Conservation (phyloP, 108 stramenopile species). For the Cyclotella kingstonii region DNA sequence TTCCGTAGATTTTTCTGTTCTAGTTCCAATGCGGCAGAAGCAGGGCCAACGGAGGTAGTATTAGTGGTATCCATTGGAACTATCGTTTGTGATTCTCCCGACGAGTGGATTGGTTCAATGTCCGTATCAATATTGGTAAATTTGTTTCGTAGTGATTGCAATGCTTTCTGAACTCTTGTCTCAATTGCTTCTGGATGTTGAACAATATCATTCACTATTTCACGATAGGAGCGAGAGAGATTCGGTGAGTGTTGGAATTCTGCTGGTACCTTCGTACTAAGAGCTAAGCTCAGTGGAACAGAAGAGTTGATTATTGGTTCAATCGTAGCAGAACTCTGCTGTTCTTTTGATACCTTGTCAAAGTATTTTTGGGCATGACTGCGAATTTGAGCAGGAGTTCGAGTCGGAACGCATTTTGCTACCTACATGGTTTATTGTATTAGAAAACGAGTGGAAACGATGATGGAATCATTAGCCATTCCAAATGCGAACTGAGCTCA, state of each 20-base stretch:
- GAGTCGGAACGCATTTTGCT: conserved; percentile 78
- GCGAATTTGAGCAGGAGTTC: conserved; percentile 94
- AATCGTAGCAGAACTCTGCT: conserved; percentile 6
- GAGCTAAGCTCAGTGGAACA: neutral
- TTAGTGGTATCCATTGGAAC: neutral
- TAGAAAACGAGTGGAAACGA: neutral
- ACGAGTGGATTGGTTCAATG: conserved; percentile 28
- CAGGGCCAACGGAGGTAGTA: conserved; percentile 19
- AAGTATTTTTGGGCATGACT: conserved; percentile 99
- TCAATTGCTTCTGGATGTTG: conserved; percentile 58
- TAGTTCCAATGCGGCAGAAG: conserved; percentile 32
- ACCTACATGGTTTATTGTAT: conserved; percentile 44
- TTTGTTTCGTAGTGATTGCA: conserved; percentile 52
- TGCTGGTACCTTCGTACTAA: neutral
- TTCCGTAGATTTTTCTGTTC: conserved; percentile 33
- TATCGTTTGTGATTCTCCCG: neutral
- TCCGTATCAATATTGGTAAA: conserved; percentile 59
- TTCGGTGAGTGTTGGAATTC: neutral
- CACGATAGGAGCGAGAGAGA: conserved; percentile 5
- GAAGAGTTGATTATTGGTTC: conserved; percentile 8
- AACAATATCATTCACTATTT: conserved; percentile 52
- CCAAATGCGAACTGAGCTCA: neutral
- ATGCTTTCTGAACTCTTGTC: conserved; percentile 58
- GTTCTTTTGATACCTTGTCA: conserved; percentile 62
- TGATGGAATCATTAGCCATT: neutral